Base-by-base conservation (phyloP, 2,329 filamentous ascomycete species). In the Cladorrhinum sp. region DNA sequence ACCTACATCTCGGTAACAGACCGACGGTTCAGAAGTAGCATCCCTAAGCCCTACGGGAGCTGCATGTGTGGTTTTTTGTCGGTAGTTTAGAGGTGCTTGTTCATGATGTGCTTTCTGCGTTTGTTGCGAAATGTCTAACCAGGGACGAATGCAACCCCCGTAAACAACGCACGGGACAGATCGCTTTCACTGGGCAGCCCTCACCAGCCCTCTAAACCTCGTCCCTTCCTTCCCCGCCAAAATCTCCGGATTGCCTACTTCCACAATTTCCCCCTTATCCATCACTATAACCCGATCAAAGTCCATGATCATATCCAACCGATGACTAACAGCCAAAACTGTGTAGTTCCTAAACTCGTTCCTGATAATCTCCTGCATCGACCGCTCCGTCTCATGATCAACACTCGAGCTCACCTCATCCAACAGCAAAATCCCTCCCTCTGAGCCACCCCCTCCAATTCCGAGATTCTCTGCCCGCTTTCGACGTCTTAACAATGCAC, bases 251-350 rank as follows among this genome's bases (percentile, higher is more conserved):
- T 4, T 5, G 1, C 67, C 67, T 23, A 49, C 67, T 66, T 85
- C 81, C 1, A 79, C 75, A 13, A 84, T 69, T 50, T 67, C 66
- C 2, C 81, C 82, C 8, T 72, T 69, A 25, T 83, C 78, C 73
- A 85, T 76, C 9, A 85, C 78, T 1, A 79, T 74, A 25, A 85
- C 77, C 22, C 70, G 71, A 66, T 85, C 81, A 66, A 81, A 83
- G 57, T 81, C 78, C 62, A 81, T 72, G 13, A 85, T 81, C 59
- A 81, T 82, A 13, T 78, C 75, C 12, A 81, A 66, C 7, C 78
- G 71, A 60, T 81, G 79, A 16, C 75, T 76, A 1, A 81, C 75
- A 71, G 77, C 78, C 36, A 81, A 65, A 10, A 90, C 80, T 0
- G 87, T 90, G 62, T 76, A 78, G 3, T 57, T 63, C 4, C 59